Evolutionary conservation across 345 rosid species (phyloP).

Genomic region (Eucalyptus fibrosa): DNA sequence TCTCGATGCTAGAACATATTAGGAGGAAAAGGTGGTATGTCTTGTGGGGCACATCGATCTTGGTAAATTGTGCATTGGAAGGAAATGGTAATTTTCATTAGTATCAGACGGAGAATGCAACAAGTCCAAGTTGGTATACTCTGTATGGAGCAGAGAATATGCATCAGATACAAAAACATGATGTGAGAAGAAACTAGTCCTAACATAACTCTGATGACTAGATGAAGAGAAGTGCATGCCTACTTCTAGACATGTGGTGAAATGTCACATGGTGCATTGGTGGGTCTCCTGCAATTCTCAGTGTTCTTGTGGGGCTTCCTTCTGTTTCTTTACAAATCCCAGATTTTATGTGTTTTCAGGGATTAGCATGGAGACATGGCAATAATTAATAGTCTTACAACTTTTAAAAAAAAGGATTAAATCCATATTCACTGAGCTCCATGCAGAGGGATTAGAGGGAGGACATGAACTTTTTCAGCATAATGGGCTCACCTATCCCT

Average conservation of each 20-base stretch:
- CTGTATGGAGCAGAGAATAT: neutral
- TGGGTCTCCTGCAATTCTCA: neutral
- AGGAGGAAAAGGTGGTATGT: neutral
- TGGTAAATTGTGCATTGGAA: neutral
- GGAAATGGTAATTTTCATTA: neutral
- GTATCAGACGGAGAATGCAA: neutral
- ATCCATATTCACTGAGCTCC: neutral
- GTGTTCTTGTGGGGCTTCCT: neutral
- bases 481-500: neutral
- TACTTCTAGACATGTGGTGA: neutral
- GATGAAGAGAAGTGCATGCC: neutral
- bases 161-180: neutral
- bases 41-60: neutral
- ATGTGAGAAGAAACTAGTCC: neutral
- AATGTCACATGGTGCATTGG: neutral
- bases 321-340: neutral
- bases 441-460: neutral
- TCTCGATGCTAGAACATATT: neutral
- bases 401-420: neutral
- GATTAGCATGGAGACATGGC: neutral
- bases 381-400: neutral
- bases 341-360: neutral
- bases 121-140: neutral
- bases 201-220: neutral
- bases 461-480: neutral